phyloP scores from a whole-genome alignment of 1,284 basidiomycete species.

The Moesziomyces antarcticus region DNA sequence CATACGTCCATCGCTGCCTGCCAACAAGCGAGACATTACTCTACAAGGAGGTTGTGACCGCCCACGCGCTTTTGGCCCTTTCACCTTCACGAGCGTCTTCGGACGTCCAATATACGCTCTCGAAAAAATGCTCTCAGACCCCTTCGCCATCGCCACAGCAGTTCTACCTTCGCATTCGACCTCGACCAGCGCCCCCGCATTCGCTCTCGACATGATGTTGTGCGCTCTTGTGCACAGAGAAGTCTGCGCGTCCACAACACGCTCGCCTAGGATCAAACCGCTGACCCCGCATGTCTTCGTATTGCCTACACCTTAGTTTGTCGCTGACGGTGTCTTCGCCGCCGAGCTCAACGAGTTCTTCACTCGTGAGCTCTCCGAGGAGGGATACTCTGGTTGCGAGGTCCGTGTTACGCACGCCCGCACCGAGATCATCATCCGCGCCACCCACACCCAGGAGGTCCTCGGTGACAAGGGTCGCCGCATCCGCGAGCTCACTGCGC shows the following conservation, averaged over 20 bases:
- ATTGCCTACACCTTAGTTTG: slow-evolving; percentile 74
- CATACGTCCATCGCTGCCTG: too few relatives aligned
- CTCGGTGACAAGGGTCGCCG: slow-evolving; percentile 99
- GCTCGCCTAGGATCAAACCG: neutral
- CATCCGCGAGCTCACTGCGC: slow-evolving; percentile 96
- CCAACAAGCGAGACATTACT: too few relatives aligned
- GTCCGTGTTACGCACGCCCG: slow-evolving; percentile 99
- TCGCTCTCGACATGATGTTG: neutral
- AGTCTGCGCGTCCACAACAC: neutral
- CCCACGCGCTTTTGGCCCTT: too few relatives aligned
- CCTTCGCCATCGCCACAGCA: too few relatives aligned
- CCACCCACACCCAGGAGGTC: slow-evolving; percentile 99
- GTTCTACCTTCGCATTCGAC: too few relatives aligned
- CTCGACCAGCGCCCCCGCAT: too few relatives aligned
- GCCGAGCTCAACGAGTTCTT: slow-evolving; percentile 98
- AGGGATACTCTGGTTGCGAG: slow-evolving; percentile 99
- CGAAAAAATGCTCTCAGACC: too few relatives aligned
- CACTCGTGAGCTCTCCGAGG: slow-evolving; percentile 97
- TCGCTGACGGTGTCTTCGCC: slow-evolving; percentile 98
- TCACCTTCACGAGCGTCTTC: too few relatives aligned
- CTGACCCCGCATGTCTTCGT: slow-evolving; percentile 12
- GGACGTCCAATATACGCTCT: too few relatives aligned
- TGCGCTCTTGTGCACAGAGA: neutral
- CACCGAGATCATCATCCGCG: slow-evolving; percentile 99
- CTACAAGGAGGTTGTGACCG: too few relatives aligned